A percentile compares a stretch with the other conserved stretches of the same genome.
Conservation (phyloP, 2,329 filamentous ascomycete genomes). For the Penicillium sp. region DNA sequence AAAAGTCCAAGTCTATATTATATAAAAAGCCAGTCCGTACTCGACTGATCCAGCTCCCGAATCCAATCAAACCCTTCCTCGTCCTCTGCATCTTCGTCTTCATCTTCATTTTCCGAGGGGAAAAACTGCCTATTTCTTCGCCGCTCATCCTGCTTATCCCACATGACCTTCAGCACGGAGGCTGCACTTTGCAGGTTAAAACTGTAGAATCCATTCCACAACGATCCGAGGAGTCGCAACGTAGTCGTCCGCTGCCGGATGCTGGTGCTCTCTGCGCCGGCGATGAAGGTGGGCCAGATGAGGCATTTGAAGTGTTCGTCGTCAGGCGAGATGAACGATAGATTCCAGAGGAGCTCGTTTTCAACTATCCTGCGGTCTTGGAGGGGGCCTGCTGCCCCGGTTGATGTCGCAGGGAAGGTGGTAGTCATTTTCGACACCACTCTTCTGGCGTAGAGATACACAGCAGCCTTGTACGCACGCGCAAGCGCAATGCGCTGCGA, state of each 20-base stretch:
- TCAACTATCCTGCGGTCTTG: constrained; percentile 18
- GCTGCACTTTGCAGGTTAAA: constrained; percentile 39
- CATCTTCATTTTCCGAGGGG: no score
- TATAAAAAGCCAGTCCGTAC: constrained; percentile 41
- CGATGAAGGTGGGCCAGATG: constrained; percentile 43
- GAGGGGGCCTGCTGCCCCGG: neutral
- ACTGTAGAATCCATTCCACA: constrained; percentile 35
- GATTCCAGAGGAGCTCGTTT: constrained; percentile 31
- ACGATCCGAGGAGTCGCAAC: constrained; percentile 28
- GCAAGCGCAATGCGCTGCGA: constrained; percentile 48
- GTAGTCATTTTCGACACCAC: constrained; percentile 26
- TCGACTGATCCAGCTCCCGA: constrained; percentile 36
- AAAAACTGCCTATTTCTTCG: constrained; percentile 11
- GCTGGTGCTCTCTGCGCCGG: constrained; percentile 36
- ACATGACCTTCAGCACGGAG: constrained; percentile 38
- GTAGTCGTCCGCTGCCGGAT: constrained; percentile 30
- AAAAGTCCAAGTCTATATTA: constrained; percentile 19
- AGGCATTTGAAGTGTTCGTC: constrained; percentile 42
- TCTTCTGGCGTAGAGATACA: constrained; percentile 38
- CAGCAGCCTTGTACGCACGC: constrained; percentile 34
- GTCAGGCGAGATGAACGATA: constrained; percentile 31
- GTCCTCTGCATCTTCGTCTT: constrained; percentile 8
- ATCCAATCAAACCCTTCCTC: constrained; percentile 38
- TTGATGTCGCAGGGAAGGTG: constrained; percentile 4
- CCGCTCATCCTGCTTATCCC: constrained; percentile 35